Percentiles rank a stretch among this genome's conserved stretches.
phyloP scores from a whole-genome alignment of 805 yeast genomes.

The Pichia gijzeniarum region DNA sequence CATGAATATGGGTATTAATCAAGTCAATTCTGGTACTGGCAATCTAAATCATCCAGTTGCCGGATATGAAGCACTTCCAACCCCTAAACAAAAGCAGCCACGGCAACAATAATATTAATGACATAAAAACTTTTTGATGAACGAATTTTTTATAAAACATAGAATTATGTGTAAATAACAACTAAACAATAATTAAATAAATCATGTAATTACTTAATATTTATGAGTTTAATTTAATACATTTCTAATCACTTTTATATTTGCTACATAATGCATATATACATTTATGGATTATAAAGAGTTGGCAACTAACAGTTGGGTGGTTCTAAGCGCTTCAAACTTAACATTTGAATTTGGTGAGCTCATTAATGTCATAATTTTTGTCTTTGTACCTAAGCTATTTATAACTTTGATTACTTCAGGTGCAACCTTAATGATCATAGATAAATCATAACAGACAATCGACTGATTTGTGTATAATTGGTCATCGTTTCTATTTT shows the following conservation, averaged over 20 bases:
- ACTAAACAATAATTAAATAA: not conserved
- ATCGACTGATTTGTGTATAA: slow-evolving; percentile 43
- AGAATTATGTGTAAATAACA: not conserved
- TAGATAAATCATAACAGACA: slow-evolving; percentile 60
- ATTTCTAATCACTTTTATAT: not conserved
- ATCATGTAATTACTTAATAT: not conserved
- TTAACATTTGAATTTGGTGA: slow-evolving; percentile 80
- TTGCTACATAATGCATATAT: not conserved
- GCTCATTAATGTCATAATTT: slow-evolving; percentile 79
- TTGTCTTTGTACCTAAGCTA: slow-evolving; percentile 59
- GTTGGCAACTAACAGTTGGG: slow-evolving; percentile 89
- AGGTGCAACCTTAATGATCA: slow-evolving; percentile 54
- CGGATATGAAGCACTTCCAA: no score
- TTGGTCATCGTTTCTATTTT: slow-evolving; percentile 14
- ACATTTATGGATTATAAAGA: slow-evolving; percentile 36
- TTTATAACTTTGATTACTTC: slow-evolving; percentile 51
- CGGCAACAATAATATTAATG: not conserved
- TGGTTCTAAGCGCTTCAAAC: slow-evolving; percentile 90
- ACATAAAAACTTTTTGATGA: no score
- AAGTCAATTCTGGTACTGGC: no score
- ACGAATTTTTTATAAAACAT: no score
- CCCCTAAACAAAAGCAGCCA: no score
- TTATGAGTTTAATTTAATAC: not conserved
- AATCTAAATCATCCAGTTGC: no score
- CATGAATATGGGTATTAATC: not conserved